Evolutionary conservation across 148 eudicot genomes (phyloP).

Genomic region (Salicornia ramosissima): DNA sequence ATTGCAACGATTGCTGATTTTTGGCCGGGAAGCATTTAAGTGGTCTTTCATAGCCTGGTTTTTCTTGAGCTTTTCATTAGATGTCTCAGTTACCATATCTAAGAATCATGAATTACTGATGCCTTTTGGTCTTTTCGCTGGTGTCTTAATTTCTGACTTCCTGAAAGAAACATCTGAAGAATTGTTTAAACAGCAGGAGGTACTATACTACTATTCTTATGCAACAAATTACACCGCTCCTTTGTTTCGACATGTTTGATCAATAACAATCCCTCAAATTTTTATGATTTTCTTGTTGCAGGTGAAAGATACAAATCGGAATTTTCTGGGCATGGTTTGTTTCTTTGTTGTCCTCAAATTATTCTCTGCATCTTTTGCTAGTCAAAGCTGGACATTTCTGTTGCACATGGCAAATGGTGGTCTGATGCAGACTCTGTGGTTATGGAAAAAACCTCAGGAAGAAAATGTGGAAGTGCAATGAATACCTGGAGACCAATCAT

Average conservation of each 20-base stretch:
- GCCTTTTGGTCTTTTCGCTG: conserved; percentile 50
- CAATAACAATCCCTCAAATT: neutral
- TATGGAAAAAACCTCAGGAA: conserved; percentile 23
- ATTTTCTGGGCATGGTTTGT: conserved; percentile 31
- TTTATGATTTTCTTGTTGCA: conserved; percentile 16
- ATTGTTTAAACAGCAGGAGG: conserved; percentile 31
- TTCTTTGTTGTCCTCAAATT: conserved; percentile 40
- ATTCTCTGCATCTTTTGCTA: conserved; percentile 20
- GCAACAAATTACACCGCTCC: neutral
- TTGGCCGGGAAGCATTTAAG: conserved; percentile 31
- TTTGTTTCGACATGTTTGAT: neutral
- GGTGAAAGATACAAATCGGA: conserved; percentile 24
- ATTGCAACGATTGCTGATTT: conserved; percentile 17
- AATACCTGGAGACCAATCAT: neutral
- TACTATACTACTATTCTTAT: conserved; percentile 15
- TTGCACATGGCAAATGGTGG: conserved; percentile 50
- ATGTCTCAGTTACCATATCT: conserved; percentile 34
- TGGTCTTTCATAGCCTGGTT: conserved; percentile 38
- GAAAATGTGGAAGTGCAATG: conserved; percentile 5
- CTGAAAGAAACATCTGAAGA: conserved; percentile 36
- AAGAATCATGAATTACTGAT: conserved; percentile 46
- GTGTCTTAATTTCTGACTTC: conserved; percentile 34
- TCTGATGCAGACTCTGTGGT: conserved; percentile 51
- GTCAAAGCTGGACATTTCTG: conserved; percentile 26
- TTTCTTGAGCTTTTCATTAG: conserved; percentile 29